Percentiles rank a stretch among this genome's conserved stretches.
Conservation (phyloP, 1,284 basidiomycete species). For the Takashimella koratensis region DNA sequence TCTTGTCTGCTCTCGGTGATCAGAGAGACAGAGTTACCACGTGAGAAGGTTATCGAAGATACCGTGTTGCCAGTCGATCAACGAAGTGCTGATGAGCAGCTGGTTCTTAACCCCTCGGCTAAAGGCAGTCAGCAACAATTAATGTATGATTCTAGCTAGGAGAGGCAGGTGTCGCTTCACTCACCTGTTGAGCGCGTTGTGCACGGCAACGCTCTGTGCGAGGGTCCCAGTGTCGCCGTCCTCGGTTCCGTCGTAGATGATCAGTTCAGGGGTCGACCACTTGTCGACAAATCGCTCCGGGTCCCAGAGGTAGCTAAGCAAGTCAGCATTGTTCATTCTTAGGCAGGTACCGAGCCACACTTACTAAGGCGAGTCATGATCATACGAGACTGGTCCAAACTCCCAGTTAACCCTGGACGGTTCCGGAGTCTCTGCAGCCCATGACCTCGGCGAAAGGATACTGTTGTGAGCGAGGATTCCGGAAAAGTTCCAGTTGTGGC, state of each 20-base stretch:
- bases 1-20: too few relatives aligned
- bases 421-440: constrained; percentile 2
- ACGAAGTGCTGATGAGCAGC: background rate
- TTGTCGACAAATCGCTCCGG: constrained; percentile 7
- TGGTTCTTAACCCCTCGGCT: background rate
- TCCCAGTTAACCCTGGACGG: constrained; percentile 7
- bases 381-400: constrained; percentile 6
- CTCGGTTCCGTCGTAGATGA: constrained; percentile 6
- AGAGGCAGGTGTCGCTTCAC: too few relatives aligned
- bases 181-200: constrained; percentile 1
- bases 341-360: background rate
- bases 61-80: background rate
- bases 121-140: background rate
- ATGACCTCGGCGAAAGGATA: constrained; percentile 9
- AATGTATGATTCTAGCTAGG: background rate
- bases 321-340: background rate
- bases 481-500: constrained; percentile 3
- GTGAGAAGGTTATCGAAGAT: background rate
- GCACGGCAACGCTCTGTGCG: background rate
- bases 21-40: background rate
- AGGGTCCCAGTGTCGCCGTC: constrained; percentile 4
- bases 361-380: constrained; percentile 9
- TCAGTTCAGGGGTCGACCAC: constrained; percentile 10
- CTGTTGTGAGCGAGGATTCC: constrained; percentile 8
- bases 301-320: constrained; percentile 7